Conservation (phyloP, 495 filamentous ascomycete species). For the Penicillium lagena region DNA sequence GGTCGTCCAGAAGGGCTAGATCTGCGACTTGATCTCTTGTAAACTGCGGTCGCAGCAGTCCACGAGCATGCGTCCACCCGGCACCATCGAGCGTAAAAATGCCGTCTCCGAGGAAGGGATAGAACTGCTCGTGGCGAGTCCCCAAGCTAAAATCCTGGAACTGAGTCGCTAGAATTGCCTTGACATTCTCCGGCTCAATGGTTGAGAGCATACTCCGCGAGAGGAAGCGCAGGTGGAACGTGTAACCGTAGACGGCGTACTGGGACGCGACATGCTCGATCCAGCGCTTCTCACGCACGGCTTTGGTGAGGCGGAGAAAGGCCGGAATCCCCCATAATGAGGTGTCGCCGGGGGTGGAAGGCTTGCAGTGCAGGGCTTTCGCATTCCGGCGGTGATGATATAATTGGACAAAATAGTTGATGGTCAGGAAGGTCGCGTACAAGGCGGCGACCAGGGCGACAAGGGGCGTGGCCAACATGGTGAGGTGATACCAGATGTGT, state of each 20-base stretch:
- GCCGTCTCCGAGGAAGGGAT: slow-evolving; percentile 47
- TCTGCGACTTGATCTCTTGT: slow-evolving; percentile 42
- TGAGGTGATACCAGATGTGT: background rate
- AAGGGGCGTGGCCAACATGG: slow-evolving; percentile 18
- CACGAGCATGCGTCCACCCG: slow-evolving; percentile 55
- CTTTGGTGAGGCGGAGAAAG: slow-evolving; percentile 22
- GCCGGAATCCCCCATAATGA: slow-evolving; percentile 24
- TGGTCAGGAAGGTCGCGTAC: slow-evolving; percentile 13
- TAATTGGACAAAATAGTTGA: slow-evolving; percentile 18
- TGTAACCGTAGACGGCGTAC: slow-evolving; percentile 27
- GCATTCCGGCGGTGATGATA: slow-evolving; percentile 24
- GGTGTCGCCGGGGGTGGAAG: slow-evolving; percentile 10
- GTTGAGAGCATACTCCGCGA: slow-evolving; percentile 42
- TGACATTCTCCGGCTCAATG: slow-evolving; percentile 77
- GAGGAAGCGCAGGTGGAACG: slow-evolving; percentile 24
- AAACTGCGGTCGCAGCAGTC: slow-evolving; percentile 49
- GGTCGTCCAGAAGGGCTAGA: slow-evolving; percentile 46
- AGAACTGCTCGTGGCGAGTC: slow-evolving; percentile 34
- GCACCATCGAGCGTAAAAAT: slow-evolving; percentile 70
- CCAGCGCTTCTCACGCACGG: slow-evolving; percentile 25
- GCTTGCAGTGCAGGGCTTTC: slow-evolving; percentile 31
- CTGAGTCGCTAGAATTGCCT: slow-evolving; percentile 74
- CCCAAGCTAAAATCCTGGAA: slow-evolving; percentile 63
- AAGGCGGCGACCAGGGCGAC: slow-evolving; percentile 13
- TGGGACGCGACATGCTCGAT: slow-evolving; percentile 27